Evolutionary conservation across 1,139 yeast genomes (phyloP).

Genomic region (Geotrichum aggregatum): DNA sequence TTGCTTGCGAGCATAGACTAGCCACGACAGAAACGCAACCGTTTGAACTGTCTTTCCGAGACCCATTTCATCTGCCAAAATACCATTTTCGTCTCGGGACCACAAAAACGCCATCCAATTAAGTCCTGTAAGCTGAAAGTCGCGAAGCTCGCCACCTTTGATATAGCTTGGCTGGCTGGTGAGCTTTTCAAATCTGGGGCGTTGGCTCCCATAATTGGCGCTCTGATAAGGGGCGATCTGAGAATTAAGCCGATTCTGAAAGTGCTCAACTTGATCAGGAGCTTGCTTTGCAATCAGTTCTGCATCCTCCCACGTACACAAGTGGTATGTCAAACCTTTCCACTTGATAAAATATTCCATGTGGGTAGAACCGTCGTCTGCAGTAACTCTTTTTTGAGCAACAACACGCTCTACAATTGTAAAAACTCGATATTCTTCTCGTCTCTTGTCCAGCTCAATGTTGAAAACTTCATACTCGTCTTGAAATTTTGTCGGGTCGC

Average conservation of each 20-base stretch:
- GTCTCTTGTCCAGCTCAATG: constrained; percentile 75
- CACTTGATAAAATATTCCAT: constrained; percentile 86
- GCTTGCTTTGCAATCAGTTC: constrained; percentile 78
- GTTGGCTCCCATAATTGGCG: constrained; percentile 66
- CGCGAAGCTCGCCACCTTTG: constrained; percentile 88
- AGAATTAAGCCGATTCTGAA: constrained; percentile 74
- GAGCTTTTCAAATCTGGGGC: constrained; percentile 89
- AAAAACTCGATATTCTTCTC: constrained; percentile 80
- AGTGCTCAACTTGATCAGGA: constrained; percentile 78
- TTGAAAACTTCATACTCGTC: constrained; percentile 94
- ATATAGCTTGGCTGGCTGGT: constrained; percentile 83
- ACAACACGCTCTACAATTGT: constrained; percentile 87
- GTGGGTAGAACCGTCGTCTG: constrained; percentile 57
- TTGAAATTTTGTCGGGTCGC: constrained; percentile 68
- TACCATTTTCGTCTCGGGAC: constrained; percentile 97
- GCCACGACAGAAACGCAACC: constrained; percentile 89
- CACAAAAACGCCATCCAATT: constrained; percentile 99
- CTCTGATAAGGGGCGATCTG: constrained; percentile 80
- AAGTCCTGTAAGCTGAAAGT: constrained; percentile 94
- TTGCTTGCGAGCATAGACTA: constrained; percentile 88
- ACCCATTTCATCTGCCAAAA: constrained; percentile 98
- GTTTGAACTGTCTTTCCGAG: constrained; percentile 97
- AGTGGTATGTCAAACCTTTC: constrained; percentile 90
- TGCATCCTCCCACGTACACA: constrained; percentile 96
- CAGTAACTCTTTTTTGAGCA: constrained; percentile 69